A percentile compares a stretch with the other conserved stretches of the same genome.
These are phyloP conservation scores for Heimioporus sp. DNA, from an alignment of 768 basidiomycete species.

Conservation along the genomic window DNA sequence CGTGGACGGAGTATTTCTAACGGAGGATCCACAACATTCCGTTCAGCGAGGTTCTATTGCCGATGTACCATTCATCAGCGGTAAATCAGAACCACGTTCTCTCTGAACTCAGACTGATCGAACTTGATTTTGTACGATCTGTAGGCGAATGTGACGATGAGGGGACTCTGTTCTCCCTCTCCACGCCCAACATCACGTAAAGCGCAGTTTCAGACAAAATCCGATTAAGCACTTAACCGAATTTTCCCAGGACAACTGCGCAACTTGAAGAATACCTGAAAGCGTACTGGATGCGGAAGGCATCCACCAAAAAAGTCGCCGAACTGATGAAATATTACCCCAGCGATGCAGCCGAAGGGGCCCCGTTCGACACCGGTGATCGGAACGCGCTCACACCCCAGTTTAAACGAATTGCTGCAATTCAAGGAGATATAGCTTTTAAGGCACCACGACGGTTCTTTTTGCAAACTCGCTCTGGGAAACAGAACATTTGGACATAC, in stretches of 20 bases:
- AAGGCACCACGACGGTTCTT: slow-evolving; percentile 50
- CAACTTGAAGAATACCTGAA: slow-evolving; percentile 33
- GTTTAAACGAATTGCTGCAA: slow-evolving; percentile 50
- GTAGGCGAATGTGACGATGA: slow-evolving; percentile 39
- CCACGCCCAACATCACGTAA: slow-evolving; percentile 49
- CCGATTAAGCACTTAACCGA: background rate
- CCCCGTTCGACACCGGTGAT: slow-evolving; percentile 49
- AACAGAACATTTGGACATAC: slow-evolving; percentile 39
- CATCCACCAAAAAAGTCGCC: slow-evolving; percentile 21
- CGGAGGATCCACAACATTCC: slow-evolving; percentile 29
- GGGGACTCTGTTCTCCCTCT: slow-evolving; percentile 44
- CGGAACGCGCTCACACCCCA: slow-evolving; percentile 45
- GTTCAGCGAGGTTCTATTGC: slow-evolving; percentile 28
- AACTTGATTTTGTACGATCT: too few species aligned
- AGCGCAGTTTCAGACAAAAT: slow-evolving; percentile 3
- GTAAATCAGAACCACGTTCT: background rate
- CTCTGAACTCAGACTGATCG: background rate
- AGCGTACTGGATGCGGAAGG: slow-evolving; percentile 28
- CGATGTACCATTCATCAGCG: slow-evolving; percentile 4
- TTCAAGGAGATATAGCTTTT: slow-evolving; percentile 51
- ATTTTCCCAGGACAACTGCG: slow-evolving; percentile 17
- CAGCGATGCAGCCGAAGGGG: slow-evolving; percentile 41
- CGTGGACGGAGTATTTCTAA: slow-evolving; percentile 40
- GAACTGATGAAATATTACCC: slow-evolving; percentile 37
- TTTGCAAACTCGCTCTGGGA: slow-evolving; percentile 35